phyloP scores from a whole-genome alignment of 345 rosid genomes.

The Toxicodendron radicans region DNA sequence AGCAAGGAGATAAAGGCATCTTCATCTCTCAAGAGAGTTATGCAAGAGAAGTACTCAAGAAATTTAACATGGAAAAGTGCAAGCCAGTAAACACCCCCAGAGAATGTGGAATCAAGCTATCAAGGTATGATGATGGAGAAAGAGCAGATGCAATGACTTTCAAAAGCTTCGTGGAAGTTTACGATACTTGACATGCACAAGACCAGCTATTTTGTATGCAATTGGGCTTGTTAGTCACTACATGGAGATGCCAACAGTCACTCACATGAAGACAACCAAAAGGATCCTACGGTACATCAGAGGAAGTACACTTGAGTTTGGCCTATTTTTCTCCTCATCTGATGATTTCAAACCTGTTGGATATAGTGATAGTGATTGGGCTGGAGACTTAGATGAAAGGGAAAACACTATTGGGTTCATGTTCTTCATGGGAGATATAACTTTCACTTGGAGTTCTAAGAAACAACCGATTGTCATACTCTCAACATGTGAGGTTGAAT shows the following conservation, averaged over 20 bases:
- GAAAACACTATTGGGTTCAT: background rate
- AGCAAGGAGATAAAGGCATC: too few species aligned
- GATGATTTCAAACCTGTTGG: background rate
- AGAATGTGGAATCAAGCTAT: background rate
- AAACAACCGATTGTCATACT: background rate
- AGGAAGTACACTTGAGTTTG: background rate
- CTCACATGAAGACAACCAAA: background rate
- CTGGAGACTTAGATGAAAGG: background rate
- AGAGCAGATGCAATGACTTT: background rate
- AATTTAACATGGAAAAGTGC: background rate
- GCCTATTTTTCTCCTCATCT: background rate
- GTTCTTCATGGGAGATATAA: background rate
- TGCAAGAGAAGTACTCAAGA: too few species aligned
- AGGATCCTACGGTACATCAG: background rate
- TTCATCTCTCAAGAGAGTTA: too few species aligned
- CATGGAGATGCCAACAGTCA: background rate
- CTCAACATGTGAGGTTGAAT: background rate
- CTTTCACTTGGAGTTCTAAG: background rate
- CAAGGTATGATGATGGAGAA: background rate
- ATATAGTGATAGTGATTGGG: background rate
- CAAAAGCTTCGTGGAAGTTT: background rate
- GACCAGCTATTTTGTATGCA: accelerated
- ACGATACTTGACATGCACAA: background rate
- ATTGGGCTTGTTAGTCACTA: background rate
- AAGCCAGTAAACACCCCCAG: background rate